A percentile compares a stretch with the other conserved stretches of the same genome.
Conservation (phyloP, 2,329 filamentous ascomycete species). For the Aspergillus melleus region DNA sequence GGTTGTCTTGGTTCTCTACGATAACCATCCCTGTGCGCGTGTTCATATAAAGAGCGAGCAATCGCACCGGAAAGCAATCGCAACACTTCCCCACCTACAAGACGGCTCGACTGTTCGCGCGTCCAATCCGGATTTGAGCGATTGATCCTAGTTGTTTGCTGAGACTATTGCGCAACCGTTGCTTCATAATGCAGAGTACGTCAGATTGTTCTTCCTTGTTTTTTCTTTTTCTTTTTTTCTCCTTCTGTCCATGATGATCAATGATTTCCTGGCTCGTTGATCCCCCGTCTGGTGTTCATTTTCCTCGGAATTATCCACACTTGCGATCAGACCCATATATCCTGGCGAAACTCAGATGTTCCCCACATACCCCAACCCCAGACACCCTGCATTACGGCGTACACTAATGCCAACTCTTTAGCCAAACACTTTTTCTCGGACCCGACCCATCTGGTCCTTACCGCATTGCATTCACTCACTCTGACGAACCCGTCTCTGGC, state of each 20-base stretch:
- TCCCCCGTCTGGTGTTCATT: not conserved
- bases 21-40: not conserved
- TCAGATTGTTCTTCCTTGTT: constrained; percentile 6
- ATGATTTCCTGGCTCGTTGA: not conserved
- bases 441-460: constrained; percentile 72
- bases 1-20: not conserved
- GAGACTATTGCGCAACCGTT: constrained; percentile 12
- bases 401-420: constrained; percentile 23
- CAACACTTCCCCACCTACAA: constrained; percentile 9
- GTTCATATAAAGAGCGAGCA: constrained; percentile 13
- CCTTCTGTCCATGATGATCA: not conserved
- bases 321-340: constrained; percentile 10
- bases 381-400: constrained; percentile 6
- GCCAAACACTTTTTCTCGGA: constrained; percentile 88
- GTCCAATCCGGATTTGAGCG: constrained; percentile 10
- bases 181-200: constrained; percentile 39
- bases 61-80: not conserved
- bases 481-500: constrained; percentile 81
- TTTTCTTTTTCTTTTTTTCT: not conserved
- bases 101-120: not conserved
- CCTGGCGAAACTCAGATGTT: constrained; percentile 10
- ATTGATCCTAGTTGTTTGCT: constrained; percentile 10
- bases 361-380: constrained; percentile 13
- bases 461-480: constrained; percentile 74
- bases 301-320: not conserved